Percentiles rank a stretch among this genome's conserved stretches.
phyloP scores from a whole-genome alignment of 148 eudicot species.

The Silene uniflora region DNA sequence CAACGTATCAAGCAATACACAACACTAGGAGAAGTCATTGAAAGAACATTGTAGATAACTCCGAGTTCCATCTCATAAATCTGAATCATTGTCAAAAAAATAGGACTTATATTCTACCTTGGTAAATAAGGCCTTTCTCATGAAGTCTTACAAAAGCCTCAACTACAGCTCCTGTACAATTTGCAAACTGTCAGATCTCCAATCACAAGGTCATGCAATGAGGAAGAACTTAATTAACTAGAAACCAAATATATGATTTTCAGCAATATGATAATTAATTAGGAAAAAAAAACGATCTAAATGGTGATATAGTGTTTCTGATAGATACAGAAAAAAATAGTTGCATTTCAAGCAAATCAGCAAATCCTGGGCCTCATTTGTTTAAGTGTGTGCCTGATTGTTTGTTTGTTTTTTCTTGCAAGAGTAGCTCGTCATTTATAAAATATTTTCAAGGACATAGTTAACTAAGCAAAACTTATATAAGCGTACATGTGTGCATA shows the following conservation, averaged over 20 bases:
- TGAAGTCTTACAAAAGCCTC: conserved; percentile 97
- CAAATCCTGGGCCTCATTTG: too few species aligned
- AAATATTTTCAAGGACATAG: too few species aligned
- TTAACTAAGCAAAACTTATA: too few species aligned
- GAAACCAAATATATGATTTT: not conserved
- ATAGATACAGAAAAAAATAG: not conserved
- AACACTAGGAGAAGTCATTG: not conserved
- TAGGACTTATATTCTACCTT: conserved; percentile 43
- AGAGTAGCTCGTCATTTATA: too few species aligned
- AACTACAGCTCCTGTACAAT: conserved; percentile 77
- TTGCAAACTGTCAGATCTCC: conserved; percentile 6
- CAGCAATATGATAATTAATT: not conserved
- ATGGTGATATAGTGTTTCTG: not conserved
- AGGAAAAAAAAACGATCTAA: not conserved
- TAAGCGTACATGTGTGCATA: too few species aligned
- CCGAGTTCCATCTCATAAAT: not conserved
- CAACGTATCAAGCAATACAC: not conserved
- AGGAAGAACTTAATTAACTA: not conserved
- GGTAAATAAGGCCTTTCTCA: conserved; percentile 95
- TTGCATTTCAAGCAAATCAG: not conserved
- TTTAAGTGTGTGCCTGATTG: too few species aligned
- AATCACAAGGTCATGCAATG: conserved; percentile 1
- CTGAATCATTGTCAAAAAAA: conserved; percentile 1
- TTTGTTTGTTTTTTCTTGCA: too few species aligned
- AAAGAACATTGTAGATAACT: not conserved